These are phyloP conservation scores for Blastocystis sp. DNA, from an alignment of 352 stramenopile genomes.

Conservation along the genomic window DNA sequence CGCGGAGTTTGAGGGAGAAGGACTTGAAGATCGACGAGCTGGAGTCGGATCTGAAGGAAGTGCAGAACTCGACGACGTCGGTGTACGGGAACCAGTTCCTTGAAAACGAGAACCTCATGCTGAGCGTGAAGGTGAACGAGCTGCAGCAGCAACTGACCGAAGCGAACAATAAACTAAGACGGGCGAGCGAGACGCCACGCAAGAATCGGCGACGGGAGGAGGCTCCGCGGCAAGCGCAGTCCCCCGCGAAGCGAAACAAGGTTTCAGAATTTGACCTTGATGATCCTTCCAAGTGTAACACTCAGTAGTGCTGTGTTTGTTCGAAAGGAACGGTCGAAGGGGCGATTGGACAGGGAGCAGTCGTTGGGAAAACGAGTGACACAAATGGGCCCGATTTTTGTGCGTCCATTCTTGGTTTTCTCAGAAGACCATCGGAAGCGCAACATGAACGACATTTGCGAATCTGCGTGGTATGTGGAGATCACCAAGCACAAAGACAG, in stretches of 20 bases:
- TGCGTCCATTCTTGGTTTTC: not conserved
- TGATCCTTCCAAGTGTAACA: slow-evolving; percentile 50
- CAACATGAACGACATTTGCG: not conserved
- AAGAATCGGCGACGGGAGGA: not conserved
- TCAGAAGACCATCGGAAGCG: not conserved
- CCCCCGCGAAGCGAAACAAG: slow-evolving; percentile 23
- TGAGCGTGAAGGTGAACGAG: slow-evolving; percentile 54
- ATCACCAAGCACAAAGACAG: slow-evolving; percentile 34
- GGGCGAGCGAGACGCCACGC: not conserved
- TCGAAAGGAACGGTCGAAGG: not conserved
- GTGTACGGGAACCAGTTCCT: slow-evolving; percentile 41
- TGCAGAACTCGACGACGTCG: slow-evolving; percentile 2
- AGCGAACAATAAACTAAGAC: not conserved
- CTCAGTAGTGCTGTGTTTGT: slow-evolving; percentile 33
- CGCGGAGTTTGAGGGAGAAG: not conserved
- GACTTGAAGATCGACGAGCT: slow-evolving; percentile 57
- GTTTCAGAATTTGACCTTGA: slow-evolving; percentile 46
- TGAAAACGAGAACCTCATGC: slow-evolving; percentile 39
- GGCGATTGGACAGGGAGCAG: not conserved
- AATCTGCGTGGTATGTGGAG: not conserved
- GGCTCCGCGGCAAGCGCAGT: not conserved
- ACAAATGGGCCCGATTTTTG: not conserved
- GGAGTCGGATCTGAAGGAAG: slow-evolving; percentile 38
- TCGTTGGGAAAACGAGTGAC: not conserved
- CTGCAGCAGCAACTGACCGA: slow-evolving; percentile 33